Evolutionary conservation across 345 rosid species (phyloP).

Genomic region (Sisymbrium irio): DNA sequence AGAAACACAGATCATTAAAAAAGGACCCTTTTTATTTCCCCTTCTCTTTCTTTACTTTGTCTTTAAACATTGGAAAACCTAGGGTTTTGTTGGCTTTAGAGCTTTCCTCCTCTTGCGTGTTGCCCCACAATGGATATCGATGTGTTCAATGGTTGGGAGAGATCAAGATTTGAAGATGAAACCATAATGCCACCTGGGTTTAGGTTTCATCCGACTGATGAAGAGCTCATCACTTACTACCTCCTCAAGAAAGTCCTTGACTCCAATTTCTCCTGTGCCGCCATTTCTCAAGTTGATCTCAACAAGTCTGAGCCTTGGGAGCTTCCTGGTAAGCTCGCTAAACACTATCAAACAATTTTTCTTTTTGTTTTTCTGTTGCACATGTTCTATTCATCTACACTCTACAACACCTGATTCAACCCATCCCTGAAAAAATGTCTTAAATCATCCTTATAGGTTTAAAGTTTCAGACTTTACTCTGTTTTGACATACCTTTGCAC

Average conservation of each 20-base stretch:
- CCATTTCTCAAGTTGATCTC: conserved; percentile 86
- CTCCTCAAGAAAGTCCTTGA: conserved; percentile 82
- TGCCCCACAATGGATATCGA: conserved; percentile 45
- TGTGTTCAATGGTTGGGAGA: conserved; percentile 41
- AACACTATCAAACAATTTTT: neutral
- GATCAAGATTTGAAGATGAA: conserved; percentile 34
- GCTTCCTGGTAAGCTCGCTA: conserved; percentile 60
- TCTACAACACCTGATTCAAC: neutral
- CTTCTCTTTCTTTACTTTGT: neutral
- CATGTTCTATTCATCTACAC: neutral
- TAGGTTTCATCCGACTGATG: conserved; percentile 93
- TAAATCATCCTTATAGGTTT: neutral
- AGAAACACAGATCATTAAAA: conserved; percentile 38
- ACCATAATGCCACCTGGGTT: conserved; percentile 81
- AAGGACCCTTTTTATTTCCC: neutral
- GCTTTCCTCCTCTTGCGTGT: neutral
- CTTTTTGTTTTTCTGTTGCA: neutral
- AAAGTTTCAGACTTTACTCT: neutral
- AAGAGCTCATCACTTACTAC: conserved; percentile 88
- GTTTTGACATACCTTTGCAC: neutral
- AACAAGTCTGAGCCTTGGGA: conserved; percentile 99
- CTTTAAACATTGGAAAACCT: conserved; percentile 3
- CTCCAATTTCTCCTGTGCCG: conserved; percentile 62
- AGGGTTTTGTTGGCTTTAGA: conserved; percentile 11
- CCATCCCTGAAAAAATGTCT: neutral